These are phyloP conservation scores for Verticillium zaregamsianum DNA, from an alignment of 2,329 filamentous ascomycete genomes.

Conservation along the genomic window DNA sequence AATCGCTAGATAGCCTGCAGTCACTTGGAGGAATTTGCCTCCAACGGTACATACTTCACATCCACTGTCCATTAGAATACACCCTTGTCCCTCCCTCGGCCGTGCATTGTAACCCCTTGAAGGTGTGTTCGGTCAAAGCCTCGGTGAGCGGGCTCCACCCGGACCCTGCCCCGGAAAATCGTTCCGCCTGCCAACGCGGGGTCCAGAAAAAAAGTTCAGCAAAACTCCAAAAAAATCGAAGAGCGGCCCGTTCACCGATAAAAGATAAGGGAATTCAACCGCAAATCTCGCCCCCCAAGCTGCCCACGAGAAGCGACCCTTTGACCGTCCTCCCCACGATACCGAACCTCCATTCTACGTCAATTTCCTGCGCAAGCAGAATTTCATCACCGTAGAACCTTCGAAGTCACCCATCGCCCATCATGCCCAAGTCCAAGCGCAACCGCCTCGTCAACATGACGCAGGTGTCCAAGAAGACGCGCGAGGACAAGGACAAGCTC, in stretches of 20 bases:
- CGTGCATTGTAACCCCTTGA: not conserved
- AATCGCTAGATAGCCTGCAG: too few relatives aligned
- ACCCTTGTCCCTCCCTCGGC: too few relatives aligned
- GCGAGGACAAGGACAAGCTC: conserved; percentile 86
- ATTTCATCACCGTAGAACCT: not conserved
- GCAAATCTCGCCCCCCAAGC: not conserved
- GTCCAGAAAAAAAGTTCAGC: conserved; percentile 14
- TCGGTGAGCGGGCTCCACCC: not conserved
- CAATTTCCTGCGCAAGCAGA: not conserved
- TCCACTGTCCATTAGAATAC: too few relatives aligned
- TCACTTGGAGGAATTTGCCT: too few relatives aligned
- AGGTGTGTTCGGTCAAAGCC: not conserved
- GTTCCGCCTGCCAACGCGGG: conserved; percentile 16
- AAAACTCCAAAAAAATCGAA: conserved; percentile 10
- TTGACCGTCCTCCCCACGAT: not conserved
- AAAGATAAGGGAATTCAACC: conserved; percentile 1
- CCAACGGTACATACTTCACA: too few relatives aligned
- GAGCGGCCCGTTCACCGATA: not conserved
- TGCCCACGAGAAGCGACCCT: not conserved
- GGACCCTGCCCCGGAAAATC: conserved; percentile 9
- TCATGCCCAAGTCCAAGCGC: conserved; percentile 96
- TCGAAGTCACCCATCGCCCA: conserved; percentile 19
- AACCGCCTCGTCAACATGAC: conserved; percentile 85
- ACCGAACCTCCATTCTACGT: not conserved
- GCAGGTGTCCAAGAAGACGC: conserved; percentile 86